Percentiles rank a stretch among this genome's conserved stretches.
Conservation (phyloP, 2,329 filamentous ascomycete species). For the Colletotrichum musae region DNA sequence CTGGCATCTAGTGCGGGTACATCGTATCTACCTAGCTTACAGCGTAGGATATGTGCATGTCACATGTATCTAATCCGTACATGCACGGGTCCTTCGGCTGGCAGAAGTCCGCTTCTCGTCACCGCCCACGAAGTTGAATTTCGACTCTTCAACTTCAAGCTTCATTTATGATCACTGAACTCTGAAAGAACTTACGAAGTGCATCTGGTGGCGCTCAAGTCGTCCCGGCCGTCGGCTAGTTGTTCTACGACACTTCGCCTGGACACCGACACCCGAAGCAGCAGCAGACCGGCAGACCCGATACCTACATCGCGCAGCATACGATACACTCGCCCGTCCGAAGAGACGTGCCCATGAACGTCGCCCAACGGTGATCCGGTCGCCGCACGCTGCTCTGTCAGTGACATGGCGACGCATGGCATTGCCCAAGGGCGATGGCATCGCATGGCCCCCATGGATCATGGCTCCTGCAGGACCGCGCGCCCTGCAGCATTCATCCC, state of each 20-base stretch:
- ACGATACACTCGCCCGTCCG: neutral
- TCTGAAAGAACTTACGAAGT: no score
- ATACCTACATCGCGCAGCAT: constrained; percentile 3
- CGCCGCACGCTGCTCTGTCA: constrained; percentile 2
- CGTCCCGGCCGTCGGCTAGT: constrained; percentile 5
- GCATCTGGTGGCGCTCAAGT: neutral
- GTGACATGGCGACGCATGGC: constrained; percentile 31
- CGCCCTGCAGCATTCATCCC: constrained; percentile 30
- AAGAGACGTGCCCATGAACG: neutral
- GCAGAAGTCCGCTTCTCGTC: neutral
- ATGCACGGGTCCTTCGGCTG: no score
- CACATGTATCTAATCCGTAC: no score
- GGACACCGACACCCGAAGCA: constrained; percentile 14
- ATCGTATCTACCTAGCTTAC: no score
- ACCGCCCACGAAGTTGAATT: neutral
- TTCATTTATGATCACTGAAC: constrained; percentile 5
- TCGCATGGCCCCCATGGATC: constrained; percentile 38
- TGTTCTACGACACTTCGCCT: neutral
- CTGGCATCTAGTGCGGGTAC: no score
- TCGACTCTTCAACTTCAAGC: neutral
- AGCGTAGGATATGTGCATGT: no score
- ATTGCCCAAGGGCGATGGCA: neutral
- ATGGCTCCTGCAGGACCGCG: constrained; percentile 20
- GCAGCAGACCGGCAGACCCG: neutral
- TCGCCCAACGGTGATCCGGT: neutral